Percentiles rank a stretch among this genome's conserved stretches.
Conservation (phyloP, 225 moss, liverwort and hornwort species). For the Polytrichum commune region DNA sequence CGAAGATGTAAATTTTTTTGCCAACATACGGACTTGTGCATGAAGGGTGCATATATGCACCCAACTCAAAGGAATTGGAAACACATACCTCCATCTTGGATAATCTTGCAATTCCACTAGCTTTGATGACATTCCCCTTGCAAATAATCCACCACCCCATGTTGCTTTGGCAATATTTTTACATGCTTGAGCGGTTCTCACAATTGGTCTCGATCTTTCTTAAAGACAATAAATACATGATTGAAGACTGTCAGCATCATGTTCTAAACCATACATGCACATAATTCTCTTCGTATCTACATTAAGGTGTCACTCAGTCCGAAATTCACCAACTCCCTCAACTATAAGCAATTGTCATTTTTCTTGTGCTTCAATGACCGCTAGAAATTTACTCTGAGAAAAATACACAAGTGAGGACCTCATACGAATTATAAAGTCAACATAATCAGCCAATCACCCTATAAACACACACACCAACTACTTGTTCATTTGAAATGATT, state of each 20-base stretch:
- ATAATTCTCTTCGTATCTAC: too few species aligned
- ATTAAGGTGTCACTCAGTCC: neutral
- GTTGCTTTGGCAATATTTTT: neutral
- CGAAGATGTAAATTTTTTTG: neutral
- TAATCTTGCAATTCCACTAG: too few species aligned
- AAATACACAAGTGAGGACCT: neutral
- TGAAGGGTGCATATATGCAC: neutral
- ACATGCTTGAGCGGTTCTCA: too few species aligned
- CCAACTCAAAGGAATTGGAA: neutral
- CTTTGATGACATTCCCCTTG: neutral
- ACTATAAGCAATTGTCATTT: neutral
- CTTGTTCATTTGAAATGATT: too few species aligned
- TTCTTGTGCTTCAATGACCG: neutral
- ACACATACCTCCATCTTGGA: neutral
- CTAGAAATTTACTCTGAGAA: neutral
- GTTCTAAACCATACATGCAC: neutral
- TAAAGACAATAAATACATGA: neutral
- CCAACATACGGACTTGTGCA: neutral
- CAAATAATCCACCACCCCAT: neutral
- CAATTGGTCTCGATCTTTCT: neutral
- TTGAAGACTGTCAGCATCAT: neutral
- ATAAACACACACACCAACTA: too few species aligned
- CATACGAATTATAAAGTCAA: too few species aligned
- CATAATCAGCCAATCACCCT: too few species aligned
- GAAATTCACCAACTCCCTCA: neutral